Evolutionary conservation across 768 basidiomycete genomes (phyloP).

Genomic region (Tulasnella sp.): DNA sequence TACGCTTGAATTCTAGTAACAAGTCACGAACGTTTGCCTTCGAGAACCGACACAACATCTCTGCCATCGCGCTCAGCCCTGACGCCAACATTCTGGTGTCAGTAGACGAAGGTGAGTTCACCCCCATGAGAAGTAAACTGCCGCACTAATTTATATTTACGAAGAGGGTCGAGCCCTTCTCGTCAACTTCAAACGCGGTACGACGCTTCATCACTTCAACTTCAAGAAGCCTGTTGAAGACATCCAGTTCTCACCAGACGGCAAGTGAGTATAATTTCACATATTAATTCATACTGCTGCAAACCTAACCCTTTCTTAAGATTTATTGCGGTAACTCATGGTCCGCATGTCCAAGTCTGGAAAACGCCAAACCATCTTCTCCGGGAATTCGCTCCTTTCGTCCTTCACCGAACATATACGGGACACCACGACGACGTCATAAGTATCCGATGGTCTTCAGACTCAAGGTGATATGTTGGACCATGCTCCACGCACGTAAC

Average conservation of each 20-base stretch:
- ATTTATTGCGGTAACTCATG: conserved; percentile 93
- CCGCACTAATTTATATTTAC: conserved; percentile 1
- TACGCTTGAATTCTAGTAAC: conserved; percentile 55
- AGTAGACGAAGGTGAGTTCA: conserved; percentile 84
- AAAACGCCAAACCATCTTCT: conserved; percentile 88
- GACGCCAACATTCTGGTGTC: conserved; percentile 82
- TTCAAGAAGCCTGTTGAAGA: conserved; percentile 84
- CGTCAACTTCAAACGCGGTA: conserved; percentile 82
- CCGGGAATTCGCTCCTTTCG: conserved; percentile 95
- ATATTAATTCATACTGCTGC: background rate
- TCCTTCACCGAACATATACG: conserved; percentile 87
- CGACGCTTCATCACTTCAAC: conserved; percentile 90
- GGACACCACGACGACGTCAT: conserved; percentile 92
- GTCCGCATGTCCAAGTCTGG: conserved; percentile 91
- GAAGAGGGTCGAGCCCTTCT: conserved; percentile 89
- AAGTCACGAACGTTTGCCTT: conserved; percentile 88
- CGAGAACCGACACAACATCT: conserved; percentile 93
- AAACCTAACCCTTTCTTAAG: conserved; percentile 38
- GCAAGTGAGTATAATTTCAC: conserved; percentile 55
- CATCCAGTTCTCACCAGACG: conserved; percentile 88
- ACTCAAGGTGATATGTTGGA: conserved; percentile 62
- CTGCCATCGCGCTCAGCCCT: conserved; percentile 82
- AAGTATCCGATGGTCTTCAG: conserved; percentile 84
- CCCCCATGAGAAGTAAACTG: background rate
- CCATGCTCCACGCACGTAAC: background rate